A percentile compares a stretch with the other conserved stretches of the same genome.
phyloP scores from a whole-genome alignment of 148 eudicot species.

The Camellia lanceoleosa region DNA sequence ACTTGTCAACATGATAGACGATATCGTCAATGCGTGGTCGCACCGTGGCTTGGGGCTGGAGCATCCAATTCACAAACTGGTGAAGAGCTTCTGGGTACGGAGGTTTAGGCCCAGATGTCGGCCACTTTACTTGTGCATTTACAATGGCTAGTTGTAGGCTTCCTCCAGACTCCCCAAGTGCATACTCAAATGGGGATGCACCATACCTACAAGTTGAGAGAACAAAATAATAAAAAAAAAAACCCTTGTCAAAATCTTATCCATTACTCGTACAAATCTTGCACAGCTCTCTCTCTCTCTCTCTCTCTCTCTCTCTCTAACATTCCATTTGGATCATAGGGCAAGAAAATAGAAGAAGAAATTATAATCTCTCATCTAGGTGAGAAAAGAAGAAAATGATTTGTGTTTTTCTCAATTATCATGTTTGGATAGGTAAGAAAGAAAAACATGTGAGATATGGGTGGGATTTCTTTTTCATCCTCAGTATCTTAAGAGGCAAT shows the following conservation, averaged over 20 bases:
- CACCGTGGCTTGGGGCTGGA: slow-evolving; percentile 90
- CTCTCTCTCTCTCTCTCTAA: too few species aligned
- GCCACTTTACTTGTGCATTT: slow-evolving; percentile 94
- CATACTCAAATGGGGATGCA: slow-evolving; percentile 93
- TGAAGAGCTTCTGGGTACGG: slow-evolving; percentile 90
- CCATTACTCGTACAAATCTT: background rate
- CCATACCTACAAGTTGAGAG: slow-evolving; percentile 69
- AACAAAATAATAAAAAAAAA: background rate
- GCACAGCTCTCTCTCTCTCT: background rate
- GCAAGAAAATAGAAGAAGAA: too few species aligned
- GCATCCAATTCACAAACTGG: slow-evolving; percentile 99
- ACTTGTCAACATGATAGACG: slow-evolving; percentile 85
- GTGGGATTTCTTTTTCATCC: too few species aligned
- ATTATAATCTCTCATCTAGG: too few species aligned
- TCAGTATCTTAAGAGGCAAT: too few species aligned
- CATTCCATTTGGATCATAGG: too few species aligned
- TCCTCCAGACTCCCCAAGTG: slow-evolving; percentile 91
- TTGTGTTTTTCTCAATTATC: too few species aligned
- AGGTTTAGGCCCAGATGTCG: slow-evolving; percentile 62
- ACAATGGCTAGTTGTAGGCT: slow-evolving; percentile 90
- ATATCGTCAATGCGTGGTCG: slow-evolving; percentile 90
- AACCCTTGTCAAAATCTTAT: background rate
- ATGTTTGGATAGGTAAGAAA: too few species aligned
- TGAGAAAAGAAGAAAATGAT: too few species aligned
- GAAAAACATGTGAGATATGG: too few species aligned